phyloP scores from a whole-genome alignment of 352 stramenopile genomes.

The Phytophthora ramorum region DNA sequence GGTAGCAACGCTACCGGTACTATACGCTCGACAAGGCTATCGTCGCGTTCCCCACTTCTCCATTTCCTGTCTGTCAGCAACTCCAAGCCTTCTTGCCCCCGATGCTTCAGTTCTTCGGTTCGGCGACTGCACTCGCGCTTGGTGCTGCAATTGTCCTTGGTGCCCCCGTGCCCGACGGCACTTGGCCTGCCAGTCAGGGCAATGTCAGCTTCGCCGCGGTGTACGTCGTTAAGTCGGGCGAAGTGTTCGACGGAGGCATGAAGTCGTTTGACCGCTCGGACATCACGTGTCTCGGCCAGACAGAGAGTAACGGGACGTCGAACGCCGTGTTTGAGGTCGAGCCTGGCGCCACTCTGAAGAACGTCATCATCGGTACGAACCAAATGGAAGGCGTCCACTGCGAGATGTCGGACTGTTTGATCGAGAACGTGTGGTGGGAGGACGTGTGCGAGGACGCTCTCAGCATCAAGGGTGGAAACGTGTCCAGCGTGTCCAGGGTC shows the following conservation, averaged over 20 bases:
- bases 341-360: conserved; percentile 46
- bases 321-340: conserved; percentile 44
- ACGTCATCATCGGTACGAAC: conserved; percentile 58
- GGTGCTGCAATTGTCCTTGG: conserved; percentile 7
- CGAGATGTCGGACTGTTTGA: conserved; percentile 41
- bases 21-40: no score
- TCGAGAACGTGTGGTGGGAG: conserved; percentile 43
- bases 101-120: conserved; percentile 11
- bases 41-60: no score
- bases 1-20: no score
- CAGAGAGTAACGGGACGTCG: conserved; percentile 28
- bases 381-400: conserved; percentile 46
- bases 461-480: conserved; percentile 49
- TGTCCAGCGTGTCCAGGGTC: conserved; percentile 37
- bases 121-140: neutral
- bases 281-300: conserved; percentile 43
- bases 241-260: conserved; percentile 53
- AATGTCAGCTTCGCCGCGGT: conserved; percentile 31
- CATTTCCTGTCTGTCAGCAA: neutral
- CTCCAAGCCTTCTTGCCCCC: neutral
- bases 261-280: conserved; percentile 28
- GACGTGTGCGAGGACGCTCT: conserved; percentile 46
- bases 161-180: conserved; percentile 21
- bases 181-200: conserved; percentile 24
- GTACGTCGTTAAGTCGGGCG: conserved; percentile 41